phyloP scores from a whole-genome alignment of 2,329 filamentous ascomycete genomes.

The Graphium sp. region DNA sequence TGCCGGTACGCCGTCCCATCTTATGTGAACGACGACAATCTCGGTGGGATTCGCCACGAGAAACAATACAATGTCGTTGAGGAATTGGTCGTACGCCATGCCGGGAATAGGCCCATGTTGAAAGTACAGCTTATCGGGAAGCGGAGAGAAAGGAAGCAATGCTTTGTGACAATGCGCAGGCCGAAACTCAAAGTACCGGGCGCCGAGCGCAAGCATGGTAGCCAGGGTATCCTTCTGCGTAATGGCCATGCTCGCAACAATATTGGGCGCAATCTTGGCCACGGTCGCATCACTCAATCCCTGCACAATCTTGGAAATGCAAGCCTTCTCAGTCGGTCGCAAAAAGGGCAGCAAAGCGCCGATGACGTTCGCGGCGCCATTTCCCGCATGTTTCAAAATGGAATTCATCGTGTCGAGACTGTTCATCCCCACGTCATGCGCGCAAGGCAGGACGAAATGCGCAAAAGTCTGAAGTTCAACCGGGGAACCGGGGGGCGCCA shows the following conservation, averaged over 20 bases:
- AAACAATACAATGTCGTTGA: constrained; percentile 21
- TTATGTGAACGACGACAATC: constrained; percentile 28
- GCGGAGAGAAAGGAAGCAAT: constrained; percentile 16
- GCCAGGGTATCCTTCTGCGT: constrained; percentile 30
- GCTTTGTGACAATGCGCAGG: constrained; percentile 26
- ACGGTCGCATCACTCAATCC: constrained; percentile 9
- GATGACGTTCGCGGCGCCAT: constrained; percentile 10
- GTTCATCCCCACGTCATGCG: constrained; percentile 34
- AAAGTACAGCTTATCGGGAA: constrained; percentile 29
- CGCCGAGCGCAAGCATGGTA: constrained; percentile 25
- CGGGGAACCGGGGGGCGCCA: constrained; percentile 19
- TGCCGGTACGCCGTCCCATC: constrained; percentile 30
- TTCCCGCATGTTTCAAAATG: constrained; percentile 18
- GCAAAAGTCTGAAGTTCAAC: constrained; percentile 21
- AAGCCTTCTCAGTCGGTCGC: constrained; percentile 9
- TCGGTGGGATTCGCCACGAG: constrained; percentile 21
- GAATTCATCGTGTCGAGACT: constrained; percentile 22
- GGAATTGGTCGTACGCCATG: constrained; percentile 25
- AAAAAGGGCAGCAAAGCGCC: constrained; percentile 8
- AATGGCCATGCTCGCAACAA: constrained; percentile 28
- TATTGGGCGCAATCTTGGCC: constrained; percentile 16
- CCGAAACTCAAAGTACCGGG: constrained; percentile 33
- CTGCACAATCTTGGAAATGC: constrained; percentile 12
- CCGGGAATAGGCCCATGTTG: constrained; percentile 31
- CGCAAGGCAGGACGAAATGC: constrained; percentile 23